Base-by-base conservation (phyloP, 352 stramenopile genomes). In the Globisporangium rhizosaccharum region DNA sequence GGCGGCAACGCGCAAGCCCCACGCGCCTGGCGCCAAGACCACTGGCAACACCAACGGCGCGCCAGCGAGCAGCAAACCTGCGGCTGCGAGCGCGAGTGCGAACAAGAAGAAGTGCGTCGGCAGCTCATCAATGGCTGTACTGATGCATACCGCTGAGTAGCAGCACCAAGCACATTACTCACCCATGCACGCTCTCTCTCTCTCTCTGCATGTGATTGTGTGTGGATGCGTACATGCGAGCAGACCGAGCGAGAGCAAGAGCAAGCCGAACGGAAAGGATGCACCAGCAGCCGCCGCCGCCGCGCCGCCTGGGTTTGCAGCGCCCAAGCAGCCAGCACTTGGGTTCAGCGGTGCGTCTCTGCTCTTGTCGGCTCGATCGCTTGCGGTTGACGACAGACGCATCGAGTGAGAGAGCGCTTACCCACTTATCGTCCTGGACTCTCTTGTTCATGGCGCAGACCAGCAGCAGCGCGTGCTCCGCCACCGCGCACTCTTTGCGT, bases 401-500 rank as follows among this genome's bases (percentile, higher is more conserved):
- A 39, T 12, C 6, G 10, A 39, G 33, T 3, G 8, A 39, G 7
- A 5, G 0, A 10, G 33, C 33, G 33, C 33, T 39, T 10, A 0
- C 33, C 8, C 33, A 39, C 33, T 1, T 1, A 39, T 39, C 33
- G 33, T 39, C 33, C 8, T 39, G 33, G 33, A 28, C 36, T 3
- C 26, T 47, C 7, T 23, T 33, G 20, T 23, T 30, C 5, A 46
- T 49, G 12, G 23, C 6, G 15, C 33, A 90, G 80, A 85, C 17
- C 68, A 69, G 25, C 74, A 92, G 42, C 67, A 89, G 62, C 72
- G 85, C 25, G 62, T 90, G 28, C 61, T 94, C 26, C 82, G 85
- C 52, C 85, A 94, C 65, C 85, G 85, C 47, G 71, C 80, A 26
- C 66, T 94, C 39, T 94, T 91, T 61, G 82, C 79, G 18, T 94